Base-by-base conservation (phyloP, 169 alveolate genomes). In the Theileria parva region DNA sequence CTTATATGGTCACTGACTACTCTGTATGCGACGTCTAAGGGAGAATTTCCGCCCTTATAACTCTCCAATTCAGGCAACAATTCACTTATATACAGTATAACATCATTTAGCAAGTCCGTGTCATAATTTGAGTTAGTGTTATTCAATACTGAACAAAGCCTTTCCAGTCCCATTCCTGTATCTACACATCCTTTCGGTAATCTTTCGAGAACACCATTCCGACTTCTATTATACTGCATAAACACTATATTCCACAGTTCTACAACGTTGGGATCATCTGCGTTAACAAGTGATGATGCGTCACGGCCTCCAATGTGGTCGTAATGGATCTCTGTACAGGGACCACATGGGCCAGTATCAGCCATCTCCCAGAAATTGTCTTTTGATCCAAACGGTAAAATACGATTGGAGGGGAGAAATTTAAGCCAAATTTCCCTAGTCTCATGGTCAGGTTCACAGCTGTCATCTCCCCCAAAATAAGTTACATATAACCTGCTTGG, bases 331-430 rank as follows among this genome's bases (percentile, higher is more conserved):
- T 96, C 99, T n/a, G 98, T 85, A 84, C 98, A 96, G 2, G 99
- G 99, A 13, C 99, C 99, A 68, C 99, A 96, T 12, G 99, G 99
- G 25, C 99, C 99, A 3, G 97, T 94, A 76, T 96, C 99, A 2
- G 97, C 99, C 99, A 96, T 96, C 91, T 96, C 99, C 99, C 99
- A 96, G 91, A 96, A 96, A 86, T 96, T 96, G 28, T 96, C 98
- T 75, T 94, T 93, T 85, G 86, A 73, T 2, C 97, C 95, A 74
- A 95, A 95, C 19, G 98, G 97, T 69, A 91, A 59, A n/a, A 83
- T 92, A 59, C 85, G 77, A 21, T 68, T 77, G 21, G 79, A 93
- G 19, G 96, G 97, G 48, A 96, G 61, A 76, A 95, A 95, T 77
- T 93, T 77, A 65, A 80, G 69, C 99, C 99, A 96, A 59, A 95